Evolutionary conservation across 2,329 filamentous ascomycete genomes (phyloP).

Genomic region (Diaporthe citri): DNA sequence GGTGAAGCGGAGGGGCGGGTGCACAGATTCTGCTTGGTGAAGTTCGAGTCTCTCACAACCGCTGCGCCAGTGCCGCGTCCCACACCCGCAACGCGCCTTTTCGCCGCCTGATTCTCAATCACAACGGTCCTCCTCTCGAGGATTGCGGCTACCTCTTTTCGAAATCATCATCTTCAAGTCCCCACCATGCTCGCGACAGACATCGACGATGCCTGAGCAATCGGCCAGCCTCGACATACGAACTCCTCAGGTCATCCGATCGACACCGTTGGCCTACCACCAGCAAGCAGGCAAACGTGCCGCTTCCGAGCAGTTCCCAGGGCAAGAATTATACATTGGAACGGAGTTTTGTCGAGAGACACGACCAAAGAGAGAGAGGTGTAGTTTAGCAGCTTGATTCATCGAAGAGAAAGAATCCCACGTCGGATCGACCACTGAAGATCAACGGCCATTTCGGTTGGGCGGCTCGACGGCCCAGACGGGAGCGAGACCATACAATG

Average conservation of each 20-base stretch:
- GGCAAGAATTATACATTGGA: neutral
- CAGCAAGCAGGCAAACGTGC: neutral
- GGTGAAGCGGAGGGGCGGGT: neutral
- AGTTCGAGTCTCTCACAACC: neutral
- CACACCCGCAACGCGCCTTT: neutral
- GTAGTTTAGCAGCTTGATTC: neutral
- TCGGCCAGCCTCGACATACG: neutral
- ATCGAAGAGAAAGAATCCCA: neutral
- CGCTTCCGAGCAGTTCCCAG: neutral
- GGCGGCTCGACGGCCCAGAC: conserved; percentile 27
- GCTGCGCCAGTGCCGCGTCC: neutral
- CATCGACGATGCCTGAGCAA: neutral
- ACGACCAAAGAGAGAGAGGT: neutral
- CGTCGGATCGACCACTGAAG: neutral
- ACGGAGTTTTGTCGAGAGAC: neutral
- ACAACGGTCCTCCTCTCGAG: neutral
- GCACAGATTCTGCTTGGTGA: neutral
- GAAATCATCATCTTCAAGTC: neutral
- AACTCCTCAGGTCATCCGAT: too few species aligned
- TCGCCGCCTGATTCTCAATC: neutral
- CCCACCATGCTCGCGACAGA: neutral
- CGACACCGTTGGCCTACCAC: neutral
- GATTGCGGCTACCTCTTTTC: neutral
- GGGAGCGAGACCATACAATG: neutral
- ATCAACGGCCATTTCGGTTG: conserved; percentile 6